Percentiles rank a stretch among this genome's conserved stretches.
Evolutionary conservation across 1,284 basidiomycete species (phyloP).

Genomic region (Trichosporon asahii): DNA sequence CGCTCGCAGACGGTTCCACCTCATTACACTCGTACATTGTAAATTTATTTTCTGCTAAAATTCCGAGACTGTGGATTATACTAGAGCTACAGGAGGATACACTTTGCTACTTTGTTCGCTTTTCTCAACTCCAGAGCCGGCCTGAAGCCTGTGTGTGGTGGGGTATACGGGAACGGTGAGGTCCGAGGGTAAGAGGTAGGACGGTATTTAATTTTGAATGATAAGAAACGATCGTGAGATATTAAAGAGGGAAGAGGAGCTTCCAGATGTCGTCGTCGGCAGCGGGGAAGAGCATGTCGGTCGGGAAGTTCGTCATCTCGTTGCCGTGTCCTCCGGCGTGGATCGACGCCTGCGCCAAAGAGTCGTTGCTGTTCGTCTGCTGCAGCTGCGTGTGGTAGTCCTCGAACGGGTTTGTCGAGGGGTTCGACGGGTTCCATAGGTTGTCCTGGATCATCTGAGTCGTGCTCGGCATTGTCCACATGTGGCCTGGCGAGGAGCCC

Average conservation of each 20-base stretch:
- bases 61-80: not conserved
- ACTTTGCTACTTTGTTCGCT: conserved; percentile 1
- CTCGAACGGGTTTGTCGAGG: conserved; percentile 12
- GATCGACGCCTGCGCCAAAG: not conserved
- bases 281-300: conserved; percentile 29
- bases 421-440: conserved; percentile 25
- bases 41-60: not conserved
- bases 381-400: conserved; percentile 8
- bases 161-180: not conserved
- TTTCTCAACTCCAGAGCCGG: conserved; percentile 1
- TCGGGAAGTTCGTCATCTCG: not conserved
- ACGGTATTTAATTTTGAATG: not conserved
- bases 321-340: not conserved
- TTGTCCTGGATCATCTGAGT: conserved; percentile 33
- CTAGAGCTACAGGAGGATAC: not conserved
- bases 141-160: not conserved
- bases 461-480: conserved; percentile 26
- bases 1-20: not conserved
- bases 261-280: conserved; percentile 38
- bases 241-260: conserved; percentile 26
- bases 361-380: not conserved
- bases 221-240: no score
- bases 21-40: conserved; percentile 3
- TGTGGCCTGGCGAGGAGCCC: conserved; percentile 4
- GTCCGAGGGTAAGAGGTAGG: not conserved